phyloP scores from a whole-genome alignment of 1,139 yeast genomes.

The Lodderomyces margitis region DNA sequence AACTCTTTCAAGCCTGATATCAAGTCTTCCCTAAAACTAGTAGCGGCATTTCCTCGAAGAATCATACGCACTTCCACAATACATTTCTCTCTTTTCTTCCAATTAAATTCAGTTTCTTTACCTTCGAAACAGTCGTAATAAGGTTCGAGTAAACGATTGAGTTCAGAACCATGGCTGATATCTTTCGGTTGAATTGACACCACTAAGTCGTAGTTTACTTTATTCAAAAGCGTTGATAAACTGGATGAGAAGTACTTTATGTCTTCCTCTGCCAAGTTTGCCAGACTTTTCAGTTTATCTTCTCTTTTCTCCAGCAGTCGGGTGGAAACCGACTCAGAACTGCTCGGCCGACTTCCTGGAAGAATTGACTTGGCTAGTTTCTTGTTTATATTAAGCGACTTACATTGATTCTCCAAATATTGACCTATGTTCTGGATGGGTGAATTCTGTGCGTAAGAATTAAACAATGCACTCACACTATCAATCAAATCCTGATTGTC shows the following conservation, averaged over 20 bases:
- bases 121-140: constrained; percentile 51
- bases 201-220: constrained; percentile 28
- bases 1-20: constrained; percentile 41
- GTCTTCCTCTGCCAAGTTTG: not conserved
- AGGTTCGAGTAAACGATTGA: constrained; percentile 19
- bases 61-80: constrained; percentile 57
- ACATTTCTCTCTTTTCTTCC: constrained; percentile 71
- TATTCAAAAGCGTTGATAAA: constrained; percentile 15
- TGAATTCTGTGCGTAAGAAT: constrained; percentile 14
- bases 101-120: constrained; percentile 86
- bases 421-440: not conserved
- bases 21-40: constrained; percentile 42
- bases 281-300: not conserved
- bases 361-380: not conserved
- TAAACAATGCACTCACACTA: constrained; percentile 19
- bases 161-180: constrained; percentile 17
- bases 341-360: not conserved
- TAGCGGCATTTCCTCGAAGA: constrained; percentile 53
- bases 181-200: constrained; percentile 21
- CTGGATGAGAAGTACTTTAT: not conserved
- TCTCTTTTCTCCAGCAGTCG: constrained; percentile 1
- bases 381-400: not conserved
- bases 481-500: constrained; percentile 10
- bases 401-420: not conserved
- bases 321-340: not conserved